Evolutionary conservation across 176 grass and related monocot species (phyloP), one percentile per base, ranked within the genome.

Genomic region (Phragmites australis): DNA sequence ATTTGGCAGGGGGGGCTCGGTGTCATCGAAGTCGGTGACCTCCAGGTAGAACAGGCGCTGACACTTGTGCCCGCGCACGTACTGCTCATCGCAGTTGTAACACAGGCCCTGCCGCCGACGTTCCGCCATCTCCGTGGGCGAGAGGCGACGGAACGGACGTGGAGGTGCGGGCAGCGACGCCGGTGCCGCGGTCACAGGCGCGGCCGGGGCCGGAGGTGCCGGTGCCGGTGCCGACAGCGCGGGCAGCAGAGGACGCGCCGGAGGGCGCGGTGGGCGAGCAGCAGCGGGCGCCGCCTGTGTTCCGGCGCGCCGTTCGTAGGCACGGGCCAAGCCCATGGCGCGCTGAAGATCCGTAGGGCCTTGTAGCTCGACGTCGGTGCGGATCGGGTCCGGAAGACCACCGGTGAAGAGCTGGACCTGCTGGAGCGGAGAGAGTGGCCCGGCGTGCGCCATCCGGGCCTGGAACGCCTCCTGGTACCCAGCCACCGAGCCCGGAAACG

Each of bases 1-100:
- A n/a, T n/a, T n/a, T n/a, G n/a, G n/a, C n/a, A n/a, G n/a, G 4
- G 2, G 49, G 1, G 15, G 15, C 2, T 3, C 2, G 17, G 0
- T 0, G 1, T 52, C 49, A 6, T 52, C 49, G 6, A 6, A 3
- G 4, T 52, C 49, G 0, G 49, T 0, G 1, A 21, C 49, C 17
- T 52, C 49, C 49, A 52, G 5, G 49, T 19, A 52, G 49, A 52
- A 52, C 0, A 52, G 4, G 17, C 49, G 49, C 0, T 15, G 2
- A 21, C 49, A 52, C 17, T 52, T 52, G 17, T 52, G 49, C 3
- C 49, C 49, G 2, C 49, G 16, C 1, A 21, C 49, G 6, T 19
- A 52, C 4, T 1, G 49, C 7, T 58, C 55, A 12, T 58, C 55
- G 3, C 4, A 58, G n/a, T 58, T 58, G 9, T 10, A 58, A 9